Percentiles rank a stretch among this genome's conserved stretches.
phyloP scores from a whole-genome alignment of 805 yeast species.

The Teunomyces gatunensis region DNA sequence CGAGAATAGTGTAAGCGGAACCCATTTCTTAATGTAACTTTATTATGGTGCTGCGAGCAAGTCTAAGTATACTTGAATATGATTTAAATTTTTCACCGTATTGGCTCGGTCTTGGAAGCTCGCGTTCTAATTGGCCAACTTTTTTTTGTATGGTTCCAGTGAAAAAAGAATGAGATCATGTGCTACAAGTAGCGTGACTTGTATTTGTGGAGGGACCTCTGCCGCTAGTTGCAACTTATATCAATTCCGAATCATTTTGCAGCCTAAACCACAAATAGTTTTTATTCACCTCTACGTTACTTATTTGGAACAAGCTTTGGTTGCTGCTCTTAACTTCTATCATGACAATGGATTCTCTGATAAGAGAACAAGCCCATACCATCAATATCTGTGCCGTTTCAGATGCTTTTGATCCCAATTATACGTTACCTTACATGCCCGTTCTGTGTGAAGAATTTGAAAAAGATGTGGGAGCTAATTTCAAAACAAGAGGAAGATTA shows the following conservation, averaged over 20 bases:
- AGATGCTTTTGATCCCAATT: not conserved
- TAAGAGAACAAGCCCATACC: not conserved
- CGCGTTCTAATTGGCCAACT: not conserved
- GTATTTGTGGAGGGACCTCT: not conserved
- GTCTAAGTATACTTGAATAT: not conserved
- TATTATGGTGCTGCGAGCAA: constrained; percentile 1
- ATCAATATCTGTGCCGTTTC: not conserved
- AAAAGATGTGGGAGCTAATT: not conserved
- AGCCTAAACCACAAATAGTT: not conserved
- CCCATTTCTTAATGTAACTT: constrained; percentile 53
- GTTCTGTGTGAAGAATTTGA: not conserved
- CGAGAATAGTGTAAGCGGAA: constrained; percentile 79
- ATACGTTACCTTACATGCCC: not conserved
- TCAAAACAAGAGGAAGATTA: not conserved
- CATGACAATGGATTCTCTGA: not conserved
- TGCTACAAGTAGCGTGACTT: not conserved
- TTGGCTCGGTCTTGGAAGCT: not conserved
- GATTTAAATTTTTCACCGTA: constrained; percentile 3
- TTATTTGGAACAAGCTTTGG: not conserved
- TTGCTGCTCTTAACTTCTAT: not conserved
- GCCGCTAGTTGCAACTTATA: no score
- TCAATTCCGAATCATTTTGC: not conserved
- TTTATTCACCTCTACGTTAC: no score
- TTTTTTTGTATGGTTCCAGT: not conserved
- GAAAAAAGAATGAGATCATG: not conserved